phyloP scores from a whole-genome alignment of 306 rosid genomes.

The Prunus salicina region DNA sequence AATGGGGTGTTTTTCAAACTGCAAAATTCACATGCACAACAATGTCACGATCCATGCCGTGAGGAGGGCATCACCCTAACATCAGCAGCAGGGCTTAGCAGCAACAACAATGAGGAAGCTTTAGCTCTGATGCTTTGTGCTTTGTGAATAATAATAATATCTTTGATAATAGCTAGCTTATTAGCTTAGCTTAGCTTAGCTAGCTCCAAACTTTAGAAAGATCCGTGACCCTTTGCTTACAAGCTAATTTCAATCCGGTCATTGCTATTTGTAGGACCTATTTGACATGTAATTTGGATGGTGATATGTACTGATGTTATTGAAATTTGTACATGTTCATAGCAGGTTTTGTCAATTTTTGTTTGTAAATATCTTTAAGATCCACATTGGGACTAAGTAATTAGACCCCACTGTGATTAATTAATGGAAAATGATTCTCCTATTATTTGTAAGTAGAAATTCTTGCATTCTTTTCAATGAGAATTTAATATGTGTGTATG shows the following conservation, averaged over 20 bases:
- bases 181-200: background rate
- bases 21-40: slow-evolving; percentile 43
- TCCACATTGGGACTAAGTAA: too few relatives aligned
- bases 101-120: slow-evolving; percentile 15
- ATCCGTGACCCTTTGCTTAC: slow-evolving; percentile 52
- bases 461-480: too few relatives aligned
- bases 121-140: slow-evolving; percentile 20
- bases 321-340: background rate
- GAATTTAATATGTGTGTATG: rapidly evolving
- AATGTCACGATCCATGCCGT: background rate
- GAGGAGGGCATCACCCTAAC: slow-evolving; percentile 1
- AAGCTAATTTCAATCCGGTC: background rate
- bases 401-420: too few relatives aligned
- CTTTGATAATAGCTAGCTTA: background rate
- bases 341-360: too few relatives aligned
- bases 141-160: background rate
- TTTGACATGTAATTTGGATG: slow-evolving; percentile 8
- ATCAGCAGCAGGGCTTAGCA: background rate
- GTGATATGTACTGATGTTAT: slow-evolving; percentile 12
- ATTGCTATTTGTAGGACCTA: slow-evolving; percentile 13
- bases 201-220: slow-evolving; percentile 42
- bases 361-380: too few relatives aligned
- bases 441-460: rapidly evolving
- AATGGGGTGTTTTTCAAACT: slow-evolving; percentile 19
- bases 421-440: too few relatives aligned